Evolutionary conservation across 257 asterid species (phyloP).

Genomic region (Prunella vulgaris): DNA sequence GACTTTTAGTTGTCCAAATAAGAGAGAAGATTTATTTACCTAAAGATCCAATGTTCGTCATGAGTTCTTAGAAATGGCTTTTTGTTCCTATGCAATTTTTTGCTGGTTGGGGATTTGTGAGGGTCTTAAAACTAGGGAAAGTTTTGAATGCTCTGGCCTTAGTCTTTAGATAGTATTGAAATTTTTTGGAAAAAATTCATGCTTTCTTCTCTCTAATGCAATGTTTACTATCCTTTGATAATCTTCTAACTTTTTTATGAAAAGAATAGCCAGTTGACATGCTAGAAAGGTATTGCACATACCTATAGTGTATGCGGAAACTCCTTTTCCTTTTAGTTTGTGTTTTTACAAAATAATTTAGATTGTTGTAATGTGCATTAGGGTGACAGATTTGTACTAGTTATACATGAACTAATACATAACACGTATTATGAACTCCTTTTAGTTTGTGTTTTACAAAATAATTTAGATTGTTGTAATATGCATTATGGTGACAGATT

Average conservation of each 20-base stretch:
- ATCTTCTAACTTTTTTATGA: too few species aligned
- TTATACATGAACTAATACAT: neutral
- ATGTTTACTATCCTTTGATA: neutral
- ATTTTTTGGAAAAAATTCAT: neutral
- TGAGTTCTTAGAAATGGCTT: neutral
- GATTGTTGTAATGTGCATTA: constrained; percentile 2
- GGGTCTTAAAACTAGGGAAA: neutral
- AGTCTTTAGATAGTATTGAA: neutral
- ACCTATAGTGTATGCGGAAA: neutral
- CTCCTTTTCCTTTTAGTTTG: neutral
- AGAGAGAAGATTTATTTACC: neutral
- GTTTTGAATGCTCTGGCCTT: neutral
- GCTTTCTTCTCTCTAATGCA: neutral
- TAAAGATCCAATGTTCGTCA: neutral
- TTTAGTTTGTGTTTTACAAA: neutral
- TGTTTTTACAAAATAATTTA: neutral
- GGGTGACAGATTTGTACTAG: neutral
- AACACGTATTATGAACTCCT: neutral
- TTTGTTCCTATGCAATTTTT: neutral
- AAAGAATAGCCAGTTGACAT: neutral
- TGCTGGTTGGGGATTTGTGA: neutral
- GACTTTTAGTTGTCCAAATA: neutral
- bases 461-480: constrained; percentile 8
- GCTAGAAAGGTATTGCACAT: neutral
- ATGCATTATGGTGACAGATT: neutral